Evolutionary conservation across 2,329 filamentous ascomycete species (phyloP).

Genomic region (Neopestalotiopsis rosae): DNA sequence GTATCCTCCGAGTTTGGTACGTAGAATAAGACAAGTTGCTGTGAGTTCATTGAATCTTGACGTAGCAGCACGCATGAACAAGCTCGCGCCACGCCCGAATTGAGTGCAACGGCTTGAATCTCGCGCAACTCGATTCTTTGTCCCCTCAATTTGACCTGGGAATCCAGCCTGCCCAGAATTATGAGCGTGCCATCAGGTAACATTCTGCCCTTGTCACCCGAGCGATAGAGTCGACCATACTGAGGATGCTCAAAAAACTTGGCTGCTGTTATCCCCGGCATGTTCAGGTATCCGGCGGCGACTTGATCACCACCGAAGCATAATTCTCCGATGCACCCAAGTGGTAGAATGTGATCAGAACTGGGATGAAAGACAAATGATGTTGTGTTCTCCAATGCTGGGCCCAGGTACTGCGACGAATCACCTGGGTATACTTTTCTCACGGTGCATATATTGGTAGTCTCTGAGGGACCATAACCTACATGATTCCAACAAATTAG

Average conservation of each 20-base stretch:
- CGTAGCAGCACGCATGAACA: constrained; percentile 68
- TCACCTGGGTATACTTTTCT: constrained; percentile 64
- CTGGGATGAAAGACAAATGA: constrained; percentile 63
- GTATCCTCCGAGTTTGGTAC: constrained; percentile 46
- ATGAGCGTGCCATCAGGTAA: constrained; percentile 77
- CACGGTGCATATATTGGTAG: constrained; percentile 86
- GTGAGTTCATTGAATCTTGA: constrained; percentile 39
- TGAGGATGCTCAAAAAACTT: constrained; percentile 73
- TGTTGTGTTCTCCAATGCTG: constrained; percentile 76
- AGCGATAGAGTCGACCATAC: constrained; percentile 79
- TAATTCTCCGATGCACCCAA: constrained; percentile 79
- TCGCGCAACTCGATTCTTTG: constrained; percentile 81
- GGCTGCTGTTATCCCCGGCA: constrained; percentile 62
- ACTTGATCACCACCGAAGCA: constrained; percentile 89
- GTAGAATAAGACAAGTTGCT: constrained; percentile 74
- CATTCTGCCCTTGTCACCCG: constrained; percentile 82
- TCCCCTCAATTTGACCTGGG: constrained; percentile 82
- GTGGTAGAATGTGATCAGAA: constrained; percentile 60
- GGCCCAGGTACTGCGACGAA: constrained; percentile 77
- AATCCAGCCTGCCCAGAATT: constrained; percentile 76
- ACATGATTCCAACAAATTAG: background rate
- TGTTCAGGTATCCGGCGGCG: constrained; percentile 71
- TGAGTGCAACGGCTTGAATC: constrained; percentile 68
- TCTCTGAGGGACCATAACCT: constrained; percentile 83
- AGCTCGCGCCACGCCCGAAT: constrained; percentile 57